These are phyloP conservation scores for Sarcomyxa edulis DNA, from an alignment of 768 basidiomycete genomes.

Conservation along the genomic window DNA sequence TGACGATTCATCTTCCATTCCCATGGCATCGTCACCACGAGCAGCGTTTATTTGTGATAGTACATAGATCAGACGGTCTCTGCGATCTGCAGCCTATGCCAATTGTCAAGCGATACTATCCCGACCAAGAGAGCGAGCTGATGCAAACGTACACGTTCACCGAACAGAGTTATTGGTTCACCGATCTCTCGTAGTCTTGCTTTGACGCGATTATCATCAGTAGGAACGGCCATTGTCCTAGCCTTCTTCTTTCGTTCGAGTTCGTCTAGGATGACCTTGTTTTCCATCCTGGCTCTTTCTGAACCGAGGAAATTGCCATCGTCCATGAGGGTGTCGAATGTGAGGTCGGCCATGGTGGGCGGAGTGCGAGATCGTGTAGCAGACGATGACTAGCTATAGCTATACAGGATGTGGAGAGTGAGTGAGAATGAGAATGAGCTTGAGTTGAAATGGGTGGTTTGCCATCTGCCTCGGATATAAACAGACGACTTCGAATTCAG, in stretches of 20 bases:
- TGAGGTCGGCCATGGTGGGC: conserved; percentile 63
- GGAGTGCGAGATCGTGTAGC: not conserved
- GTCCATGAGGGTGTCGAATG: conserved; percentile 70
- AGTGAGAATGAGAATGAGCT: too few species aligned
- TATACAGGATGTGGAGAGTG: too few species aligned
- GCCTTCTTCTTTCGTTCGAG: conserved; percentile 98
- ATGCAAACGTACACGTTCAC: conserved; percentile 78
- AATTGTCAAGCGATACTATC: conserved; percentile 9
- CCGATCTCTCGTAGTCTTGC: conserved; percentile 87
- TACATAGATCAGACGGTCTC: conserved; percentile 93
- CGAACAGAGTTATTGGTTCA: conserved; percentile 96
- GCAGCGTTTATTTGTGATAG: conserved; percentile 91
- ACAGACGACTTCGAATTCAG: too few species aligned
- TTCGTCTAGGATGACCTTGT: conserved; percentile 87
- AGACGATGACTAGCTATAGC: not conserved
- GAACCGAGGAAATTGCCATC: conserved; percentile 73
- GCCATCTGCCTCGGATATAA: too few species aligned
- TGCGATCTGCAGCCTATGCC: conserved; percentile 86
- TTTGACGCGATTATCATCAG: conserved; percentile 92
- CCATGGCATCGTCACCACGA: conserved; percentile 75
- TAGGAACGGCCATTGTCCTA: conserved; percentile 90
- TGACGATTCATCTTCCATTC: conserved; percentile 64
- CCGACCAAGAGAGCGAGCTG: conserved; percentile 1
- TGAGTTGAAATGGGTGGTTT: too few species aligned
- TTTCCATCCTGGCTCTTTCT: conserved; percentile 72